Conservation (phyloP, 768 basidiomycete genomes). For the Mycena alexandri region DNA sequence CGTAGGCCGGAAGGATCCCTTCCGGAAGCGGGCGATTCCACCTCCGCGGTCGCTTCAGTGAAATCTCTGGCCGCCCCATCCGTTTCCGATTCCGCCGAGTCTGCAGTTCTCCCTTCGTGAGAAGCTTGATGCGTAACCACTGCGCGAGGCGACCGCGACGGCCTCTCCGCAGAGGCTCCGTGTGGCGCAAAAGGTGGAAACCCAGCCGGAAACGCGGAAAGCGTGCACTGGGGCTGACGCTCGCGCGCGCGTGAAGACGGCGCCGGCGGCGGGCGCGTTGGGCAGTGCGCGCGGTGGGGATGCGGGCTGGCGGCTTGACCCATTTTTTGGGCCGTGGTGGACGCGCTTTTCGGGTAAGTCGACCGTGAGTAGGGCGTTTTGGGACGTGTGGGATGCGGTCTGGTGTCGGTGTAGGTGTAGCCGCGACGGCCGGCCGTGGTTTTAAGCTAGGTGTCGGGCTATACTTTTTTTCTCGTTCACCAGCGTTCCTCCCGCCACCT, state of each 20-base stretch:
- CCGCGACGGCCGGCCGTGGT: neutral
- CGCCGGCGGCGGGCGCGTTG: slow-evolving; percentile 2
- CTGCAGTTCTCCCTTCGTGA: slow-evolving; percentile 39
- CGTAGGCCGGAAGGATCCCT: slow-evolving; percentile 83
- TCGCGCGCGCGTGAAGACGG: neutral
- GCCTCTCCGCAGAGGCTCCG: slow-evolving; percentile 17
- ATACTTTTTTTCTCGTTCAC: too few species aligned
- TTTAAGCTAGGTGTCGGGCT: neutral
- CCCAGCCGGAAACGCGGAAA: slow-evolving; percentile 32
- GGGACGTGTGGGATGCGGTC: slow-evolving; percentile 30
- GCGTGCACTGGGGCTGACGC: slow-evolving; percentile 15
- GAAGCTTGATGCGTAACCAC: slow-evolving; percentile 19
- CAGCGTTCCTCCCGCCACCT: too few species aligned
- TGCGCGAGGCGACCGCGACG: slow-evolving; percentile 23
- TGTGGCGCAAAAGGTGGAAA: slow-evolving; percentile 31
- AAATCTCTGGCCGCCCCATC: slow-evolving; percentile 62
- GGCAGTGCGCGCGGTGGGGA: slow-evolving; percentile 2
- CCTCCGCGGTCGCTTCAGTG: slow-evolving; percentile 62
- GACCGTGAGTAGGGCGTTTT: slow-evolving; percentile 27
- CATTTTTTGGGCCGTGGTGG: slow-evolving; percentile 20
- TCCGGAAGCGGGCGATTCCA: slow-evolving; percentile 75
- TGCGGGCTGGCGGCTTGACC: slow-evolving; percentile 28
- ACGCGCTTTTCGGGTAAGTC: slow-evolving; percentile 34
- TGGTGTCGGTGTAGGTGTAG: neutral
- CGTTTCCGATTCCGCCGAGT: slow-evolving; percentile 49